A percentile compares a stretch with the other conserved stretches of the same genome.
Conservation (phyloP, 495 filamentous ascomycete genomes). For the Lepidopterella palustris region DNA sequence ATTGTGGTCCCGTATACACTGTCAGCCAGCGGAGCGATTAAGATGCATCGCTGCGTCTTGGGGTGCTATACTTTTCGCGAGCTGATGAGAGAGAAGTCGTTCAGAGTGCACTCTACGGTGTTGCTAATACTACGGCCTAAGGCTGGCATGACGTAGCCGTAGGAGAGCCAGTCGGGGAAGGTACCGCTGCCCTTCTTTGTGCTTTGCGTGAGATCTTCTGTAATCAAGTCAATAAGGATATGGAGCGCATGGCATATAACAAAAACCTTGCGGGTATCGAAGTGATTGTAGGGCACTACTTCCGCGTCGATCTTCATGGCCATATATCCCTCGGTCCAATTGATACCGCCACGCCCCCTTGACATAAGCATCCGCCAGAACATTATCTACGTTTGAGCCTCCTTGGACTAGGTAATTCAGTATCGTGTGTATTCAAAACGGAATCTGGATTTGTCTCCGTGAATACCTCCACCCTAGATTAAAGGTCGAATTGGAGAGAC, state of each 20-base stretch:
- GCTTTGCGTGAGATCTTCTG: too few relatives aligned
- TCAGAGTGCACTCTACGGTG: slow-evolving; percentile 36
- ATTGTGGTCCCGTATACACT: slow-evolving; percentile 31
- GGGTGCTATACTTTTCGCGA: slow-evolving; percentile 31
- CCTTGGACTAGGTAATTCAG: slow-evolving; percentile 35
- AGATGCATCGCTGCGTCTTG: slow-evolving; percentile 31
- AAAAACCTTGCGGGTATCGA: slow-evolving; percentile 22
- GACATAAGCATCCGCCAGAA: slow-evolving; percentile 39
- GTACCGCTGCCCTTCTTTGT: slow-evolving; percentile 36
- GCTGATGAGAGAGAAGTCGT: slow-evolving; percentile 35
- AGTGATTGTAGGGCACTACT: slow-evolving; percentile 33
- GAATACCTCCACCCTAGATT: too few relatives aligned
- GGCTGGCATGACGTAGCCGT: slow-evolving; percentile 33
- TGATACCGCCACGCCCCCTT: slow-evolving; percentile 31
- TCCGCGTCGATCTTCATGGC: slow-evolving; percentile 36
- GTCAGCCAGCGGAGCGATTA: slow-evolving; percentile 32
- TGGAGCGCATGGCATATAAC: too few relatives aligned
- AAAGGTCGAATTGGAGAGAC: too few relatives aligned
- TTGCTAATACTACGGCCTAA: slow-evolving; percentile 29
- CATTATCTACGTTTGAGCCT: slow-evolving; percentile 37
- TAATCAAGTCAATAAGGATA: too few relatives aligned
- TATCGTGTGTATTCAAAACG: too few relatives aligned
- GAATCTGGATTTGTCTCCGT: too few relatives aligned
- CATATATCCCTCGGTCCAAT: slow-evolving; percentile 36
- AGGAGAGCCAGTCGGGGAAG: slow-evolving; percentile 33